phyloP scores from a whole-genome alignment of 2,329 filamentous ascomycete species.

The Colletotrichum tropicale region DNA sequence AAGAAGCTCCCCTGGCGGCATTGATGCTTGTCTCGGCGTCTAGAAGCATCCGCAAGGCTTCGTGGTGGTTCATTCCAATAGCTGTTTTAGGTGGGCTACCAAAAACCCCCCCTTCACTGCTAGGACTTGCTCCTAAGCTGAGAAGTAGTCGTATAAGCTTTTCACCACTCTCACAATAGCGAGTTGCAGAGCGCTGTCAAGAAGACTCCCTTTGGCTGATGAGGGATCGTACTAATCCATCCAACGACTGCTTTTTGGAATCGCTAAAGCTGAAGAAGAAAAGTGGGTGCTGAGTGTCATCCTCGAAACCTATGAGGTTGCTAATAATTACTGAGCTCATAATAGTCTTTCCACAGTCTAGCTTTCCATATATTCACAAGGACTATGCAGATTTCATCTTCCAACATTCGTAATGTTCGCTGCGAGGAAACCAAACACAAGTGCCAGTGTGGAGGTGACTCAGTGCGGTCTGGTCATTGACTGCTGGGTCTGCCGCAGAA shows the following conservation, averaged over 20 bases:
- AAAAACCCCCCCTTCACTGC: too few species aligned
- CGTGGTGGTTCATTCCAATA: too few species aligned
- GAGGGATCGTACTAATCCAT: not conserved
- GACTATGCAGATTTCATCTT: not conserved
- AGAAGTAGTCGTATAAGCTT: too few species aligned
- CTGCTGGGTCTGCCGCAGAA: not conserved
- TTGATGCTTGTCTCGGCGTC: too few species aligned
- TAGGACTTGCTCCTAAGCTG: too few species aligned
- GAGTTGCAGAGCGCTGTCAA: too few species aligned
- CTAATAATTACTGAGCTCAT: not conserved
- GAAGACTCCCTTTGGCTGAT: not conserved
- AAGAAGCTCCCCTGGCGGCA: too few species aligned
- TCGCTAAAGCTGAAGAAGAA: not conserved
- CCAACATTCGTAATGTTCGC: not conserved
- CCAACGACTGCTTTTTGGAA: not conserved
- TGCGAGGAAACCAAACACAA: not conserved
- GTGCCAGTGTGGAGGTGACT: not conserved
- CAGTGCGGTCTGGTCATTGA: too few species aligned
- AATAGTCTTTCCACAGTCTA: not conserved
- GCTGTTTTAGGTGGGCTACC: too few species aligned
- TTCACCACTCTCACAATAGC: too few species aligned
- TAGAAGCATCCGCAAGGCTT: too few species aligned
- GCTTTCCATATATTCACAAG: not conserved
- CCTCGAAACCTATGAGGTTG: not conserved
- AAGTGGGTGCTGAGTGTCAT: not conserved